These are phyloP conservation scores for Ophiocordyceps unilateralis DNA, from an alignment of 2,329 filamentous ascomycete species.

Conservation along the genomic window DNA sequence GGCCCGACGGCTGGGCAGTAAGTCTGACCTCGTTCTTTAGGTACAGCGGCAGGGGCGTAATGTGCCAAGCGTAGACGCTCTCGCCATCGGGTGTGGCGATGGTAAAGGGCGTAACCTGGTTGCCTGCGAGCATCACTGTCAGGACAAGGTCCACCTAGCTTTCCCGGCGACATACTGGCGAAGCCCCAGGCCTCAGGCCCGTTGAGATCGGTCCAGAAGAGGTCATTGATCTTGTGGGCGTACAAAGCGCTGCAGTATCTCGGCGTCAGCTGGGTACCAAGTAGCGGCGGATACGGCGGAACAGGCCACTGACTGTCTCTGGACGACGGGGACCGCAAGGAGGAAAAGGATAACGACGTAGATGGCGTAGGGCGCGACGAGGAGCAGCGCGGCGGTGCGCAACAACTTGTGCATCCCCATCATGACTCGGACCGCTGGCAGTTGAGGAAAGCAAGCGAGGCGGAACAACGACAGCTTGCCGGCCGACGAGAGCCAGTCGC, in stretches of 20 bases:
- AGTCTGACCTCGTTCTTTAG: conserved; percentile 50
- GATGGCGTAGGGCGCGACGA: conserved; percentile 41
- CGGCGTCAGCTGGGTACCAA: conserved; percentile 4
- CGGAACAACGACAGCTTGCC: too few species aligned
- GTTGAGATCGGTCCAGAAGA: conserved; percentile 55
- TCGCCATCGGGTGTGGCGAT: conserved; percentile 60
- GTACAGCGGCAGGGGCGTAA: conserved; percentile 66
- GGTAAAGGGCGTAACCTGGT: conserved; percentile 77
- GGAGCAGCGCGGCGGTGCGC: conserved; percentile 28
- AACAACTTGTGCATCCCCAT: conserved; percentile 8
- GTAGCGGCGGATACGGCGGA: too few species aligned
- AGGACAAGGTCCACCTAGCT: not conserved
- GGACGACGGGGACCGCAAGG: conserved; percentile 51
- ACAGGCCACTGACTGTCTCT: conserved; percentile 50
- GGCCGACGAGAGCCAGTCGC: not conserved
- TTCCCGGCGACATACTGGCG: conserved; percentile 36
- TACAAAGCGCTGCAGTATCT: conserved; percentile 51
- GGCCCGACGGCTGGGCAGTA: conserved; percentile 29
- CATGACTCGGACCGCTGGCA: not conserved
- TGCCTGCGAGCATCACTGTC: conserved; percentile 31
- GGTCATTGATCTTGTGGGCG: conserved; percentile 60
- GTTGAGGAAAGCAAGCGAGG: not conserved
- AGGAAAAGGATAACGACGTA: conserved; percentile 52
- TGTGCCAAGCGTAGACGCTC: conserved; percentile 75
- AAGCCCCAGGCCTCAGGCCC: conserved; percentile 75